Conservation (phyloP, 805 yeast species). For the Myxozyma nipponensis region DNA sequence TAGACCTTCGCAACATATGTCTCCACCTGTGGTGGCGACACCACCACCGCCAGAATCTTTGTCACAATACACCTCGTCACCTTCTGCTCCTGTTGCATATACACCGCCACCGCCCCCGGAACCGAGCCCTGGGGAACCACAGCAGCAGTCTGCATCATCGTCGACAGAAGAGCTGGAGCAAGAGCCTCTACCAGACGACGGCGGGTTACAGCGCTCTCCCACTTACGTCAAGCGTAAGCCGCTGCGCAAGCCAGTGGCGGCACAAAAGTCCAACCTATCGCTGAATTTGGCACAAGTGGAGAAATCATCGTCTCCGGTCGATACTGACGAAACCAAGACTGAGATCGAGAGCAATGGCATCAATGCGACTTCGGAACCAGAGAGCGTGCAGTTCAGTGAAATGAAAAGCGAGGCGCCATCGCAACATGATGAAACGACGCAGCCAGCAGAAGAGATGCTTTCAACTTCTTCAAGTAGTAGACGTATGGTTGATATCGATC, state of each 20-base stretch:
- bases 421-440: too few species aligned
- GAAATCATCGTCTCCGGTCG: too few species aligned
- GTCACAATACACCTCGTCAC: not conserved
- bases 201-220: not conserved
- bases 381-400: too few species aligned
- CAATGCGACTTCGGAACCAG: too few species aligned
- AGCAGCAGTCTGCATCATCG: not conserved
- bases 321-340: not conserved
- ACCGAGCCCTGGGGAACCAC: not conserved
- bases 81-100: not conserved
- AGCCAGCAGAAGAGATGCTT: too few species aligned
- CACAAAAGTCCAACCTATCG: not conserved
- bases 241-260: constrained; percentile 6
- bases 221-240: constrained; percentile 8
- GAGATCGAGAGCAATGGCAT: not conserved
- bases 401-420: too few species aligned
- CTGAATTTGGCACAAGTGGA: not conserved
- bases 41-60: constrained; percentile 7
- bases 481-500: constrained; percentile 4
- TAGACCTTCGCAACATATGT: not conserved
- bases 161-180: not conserved
- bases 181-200: not conserved
- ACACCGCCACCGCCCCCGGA: not conserved
- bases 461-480: not conserved
- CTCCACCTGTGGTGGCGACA: constrained; percentile 1